A percentile compares a stretch with the other conserved stretches of the same genome.
phyloP scores from a whole-genome alignment of 2,329 filamentous ascomycete genomes.

The Claviceps sp. region DNA sequence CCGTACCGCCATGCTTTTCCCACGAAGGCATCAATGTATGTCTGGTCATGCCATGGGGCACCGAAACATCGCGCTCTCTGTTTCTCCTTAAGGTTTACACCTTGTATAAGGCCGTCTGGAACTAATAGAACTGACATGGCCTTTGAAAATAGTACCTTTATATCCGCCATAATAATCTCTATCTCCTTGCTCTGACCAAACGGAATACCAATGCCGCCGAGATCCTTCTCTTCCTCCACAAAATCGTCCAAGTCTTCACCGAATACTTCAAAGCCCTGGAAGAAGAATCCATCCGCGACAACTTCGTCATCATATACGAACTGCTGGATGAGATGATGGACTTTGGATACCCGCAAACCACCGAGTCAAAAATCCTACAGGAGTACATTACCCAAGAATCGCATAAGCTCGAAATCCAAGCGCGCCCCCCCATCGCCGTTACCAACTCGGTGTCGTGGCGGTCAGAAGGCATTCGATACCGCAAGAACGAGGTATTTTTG shows the following conservation, averaged over 20 bases:
- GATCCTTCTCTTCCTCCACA: constrained; percentile 95
- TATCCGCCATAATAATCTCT: constrained; percentile 98
- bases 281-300: constrained; percentile 96
- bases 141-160: constrained; percentile 66
- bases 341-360: constrained; percentile 97
- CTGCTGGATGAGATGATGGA: constrained; percentile 99
- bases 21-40: constrained; percentile 94
- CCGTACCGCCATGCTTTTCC: constrained; percentile 94
- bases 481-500: constrained; percentile 98
- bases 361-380: constrained; percentile 94
- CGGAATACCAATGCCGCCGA: constrained; percentile 98
- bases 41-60: constrained; percentile 11
- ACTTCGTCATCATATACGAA: constrained; percentile 99
- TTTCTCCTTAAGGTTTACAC: background rate
- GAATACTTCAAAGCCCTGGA: constrained; percentile 99
- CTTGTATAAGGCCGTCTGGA: background rate
- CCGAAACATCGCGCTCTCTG: background rate
- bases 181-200: constrained; percentile 94
- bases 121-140: background rate
- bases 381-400: constrained; percentile 99
- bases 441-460: constrained; percentile 98
- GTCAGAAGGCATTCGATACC: constrained; percentile 93
- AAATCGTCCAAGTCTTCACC: constrained; percentile 96
- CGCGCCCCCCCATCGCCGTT: constrained; percentile 89
- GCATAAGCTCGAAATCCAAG: constrained; percentile 94